These are phyloP conservation scores for Arabidopsis thaliana DNA, from an alignment of 345 rosid species.

Conservation along the genomic window TAIR10.1 NC_003075.7:12200501-12201000, in stretches of 20 bases:
- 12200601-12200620: not conserved
- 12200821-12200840: conserved; percentile 16
- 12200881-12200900: too few relatives aligned
- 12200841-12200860: conserved; percentile 6
- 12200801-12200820: conserved; percentile 37
- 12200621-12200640: conserved; percentile 41
- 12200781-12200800: not conserved
- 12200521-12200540: conserved; percentile 30
- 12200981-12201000: not conserved
- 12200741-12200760: conserved; percentile 15
- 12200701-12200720: not conserved
- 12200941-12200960: conserved; percentile 14
- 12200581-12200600: conserved; percentile 42
- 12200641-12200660: conserved; percentile 12
- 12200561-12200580: not conserved
- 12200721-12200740: not conserved
- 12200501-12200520: conserved; percentile 5
- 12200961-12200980: conserved; percentile 31
- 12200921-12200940: not conserved
- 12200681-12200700: not conserved
- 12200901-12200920: too few relatives aligned
- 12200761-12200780: conserved; percentile 18
- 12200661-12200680: not conserved
- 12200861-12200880: not conserved
- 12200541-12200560: not conserved